These are phyloP conservation scores for Litchi chinensis DNA, from an alignment of 345 rosid species.

Conservation along the genomic window DNA sequence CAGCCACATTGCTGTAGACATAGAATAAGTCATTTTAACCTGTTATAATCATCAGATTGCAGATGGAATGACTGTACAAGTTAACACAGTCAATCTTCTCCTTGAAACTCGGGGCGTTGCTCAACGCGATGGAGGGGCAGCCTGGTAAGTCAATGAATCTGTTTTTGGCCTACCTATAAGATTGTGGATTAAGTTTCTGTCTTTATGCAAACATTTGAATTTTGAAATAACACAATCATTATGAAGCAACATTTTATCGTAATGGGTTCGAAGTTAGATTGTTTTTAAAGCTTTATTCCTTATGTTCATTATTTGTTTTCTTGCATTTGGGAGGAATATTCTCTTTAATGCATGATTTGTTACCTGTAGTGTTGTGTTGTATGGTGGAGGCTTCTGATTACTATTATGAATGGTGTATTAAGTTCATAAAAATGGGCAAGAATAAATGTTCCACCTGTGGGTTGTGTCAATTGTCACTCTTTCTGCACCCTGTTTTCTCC, in stretches of 20 bases:
- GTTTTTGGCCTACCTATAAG: neutral
- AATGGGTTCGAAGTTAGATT: neutral
- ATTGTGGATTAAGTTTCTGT: neutral
- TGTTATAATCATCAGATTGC: slow-evolving; percentile 69
- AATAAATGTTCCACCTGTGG: neutral
- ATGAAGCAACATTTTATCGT: neutral
- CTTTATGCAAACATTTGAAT: neutral
- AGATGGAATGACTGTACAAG: slow-evolving; percentile 97
- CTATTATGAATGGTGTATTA: neutral
- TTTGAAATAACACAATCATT: neutral
- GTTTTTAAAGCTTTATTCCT: slow-evolving; percentile 1
- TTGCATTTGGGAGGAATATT: neutral
- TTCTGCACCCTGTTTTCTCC: neutral
- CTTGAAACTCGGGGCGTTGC: slow-evolving; percentile 88
- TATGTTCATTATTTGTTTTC: slow-evolving; percentile 5
- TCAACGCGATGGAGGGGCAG: slow-evolving; percentile 70
- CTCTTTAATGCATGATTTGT: slow-evolving; percentile 1
- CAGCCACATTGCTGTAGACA: neutral
- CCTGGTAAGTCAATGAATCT: slow-evolving; percentile 63
- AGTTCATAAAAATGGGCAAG: neutral
- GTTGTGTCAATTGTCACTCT: neutral
- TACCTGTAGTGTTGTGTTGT: neutral
- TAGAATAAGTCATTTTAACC: slow-evolving; percentile 21
- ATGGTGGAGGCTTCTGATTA: neutral
- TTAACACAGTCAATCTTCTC: slow-evolving; percentile 85